phyloP scores from a whole-genome alignment of 768 basidiomycete genomes.

The Phaffia australis region DNA sequence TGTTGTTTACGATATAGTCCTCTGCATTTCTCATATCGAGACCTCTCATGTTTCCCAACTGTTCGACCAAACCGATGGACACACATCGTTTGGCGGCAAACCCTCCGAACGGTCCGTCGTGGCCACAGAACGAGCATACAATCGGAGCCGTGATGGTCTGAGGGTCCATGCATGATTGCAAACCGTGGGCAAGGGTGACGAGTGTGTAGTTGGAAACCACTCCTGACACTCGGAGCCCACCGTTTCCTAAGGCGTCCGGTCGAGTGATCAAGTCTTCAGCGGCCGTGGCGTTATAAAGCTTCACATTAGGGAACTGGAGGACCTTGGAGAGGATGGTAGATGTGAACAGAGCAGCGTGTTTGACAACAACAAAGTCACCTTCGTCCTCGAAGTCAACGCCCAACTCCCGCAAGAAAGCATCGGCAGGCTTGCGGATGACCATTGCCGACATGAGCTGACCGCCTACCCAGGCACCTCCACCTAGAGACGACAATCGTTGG shows the following conservation, averaged over 20 bases:
- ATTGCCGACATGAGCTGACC: conserved; percentile 70
- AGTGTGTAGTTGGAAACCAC: conserved; percentile 48
- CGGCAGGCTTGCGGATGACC: conserved; percentile 68
- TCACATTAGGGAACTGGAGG: conserved; percentile 38
- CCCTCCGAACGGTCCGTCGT: conserved; percentile 59
- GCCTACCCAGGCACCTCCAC: conserved; percentile 56
- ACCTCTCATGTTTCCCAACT: conserved; percentile 67
- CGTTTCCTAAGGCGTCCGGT: conserved; percentile 41
- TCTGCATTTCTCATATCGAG: conserved; percentile 55
- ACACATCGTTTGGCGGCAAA: conserved; percentile 71
- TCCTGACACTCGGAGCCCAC: conserved; percentile 45
- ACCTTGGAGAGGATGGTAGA: conserved; percentile 62
- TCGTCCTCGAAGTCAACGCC: conserved; percentile 69
- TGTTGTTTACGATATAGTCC: conserved; percentile 37
- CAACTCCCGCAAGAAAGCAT: conserved; percentile 57
- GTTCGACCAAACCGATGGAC: conserved; percentile 59
- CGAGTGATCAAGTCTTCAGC: conserved; percentile 70
- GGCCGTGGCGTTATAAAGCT: conserved; percentile 44
- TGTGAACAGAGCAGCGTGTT: conserved; percentile 71
- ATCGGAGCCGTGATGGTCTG: conserved; percentile 72
- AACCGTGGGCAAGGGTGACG: conserved; percentile 47
- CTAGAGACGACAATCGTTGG: not conserved
- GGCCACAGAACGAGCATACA: conserved; percentile 60
- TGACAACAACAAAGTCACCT: conserved; percentile 50
- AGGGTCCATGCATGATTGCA: conserved; percentile 59